Percentiles rank a stretch among this genome's conserved stretches.
Evolutionary conservation across 2,329 filamentous ascomycete genomes (phyloP).

Genomic region (Penicillium sp.): DNA sequence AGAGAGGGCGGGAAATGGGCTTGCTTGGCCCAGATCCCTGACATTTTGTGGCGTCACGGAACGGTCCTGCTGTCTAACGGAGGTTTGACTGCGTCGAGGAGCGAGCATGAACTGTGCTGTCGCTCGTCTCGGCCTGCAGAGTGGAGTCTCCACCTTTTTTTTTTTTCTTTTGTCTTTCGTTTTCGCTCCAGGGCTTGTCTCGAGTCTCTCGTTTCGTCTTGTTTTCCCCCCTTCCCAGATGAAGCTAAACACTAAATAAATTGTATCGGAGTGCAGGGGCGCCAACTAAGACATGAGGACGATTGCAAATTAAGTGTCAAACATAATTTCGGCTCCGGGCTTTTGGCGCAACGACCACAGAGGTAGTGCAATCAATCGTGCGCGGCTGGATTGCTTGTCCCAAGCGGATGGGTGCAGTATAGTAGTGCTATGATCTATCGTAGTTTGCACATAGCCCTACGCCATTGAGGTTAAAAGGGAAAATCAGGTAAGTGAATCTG

Average conservation of each 20-base stretch:
- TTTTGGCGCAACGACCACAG: not conserved
- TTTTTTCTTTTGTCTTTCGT: not conserved
- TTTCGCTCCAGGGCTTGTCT: not conserved
- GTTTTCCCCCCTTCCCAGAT: not conserved
- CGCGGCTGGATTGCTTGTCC: not conserved
- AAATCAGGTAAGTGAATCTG: not conserved
- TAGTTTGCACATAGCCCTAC: not conserved
- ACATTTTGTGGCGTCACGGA: conserved; percentile 18
- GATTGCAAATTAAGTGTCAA: not conserved
- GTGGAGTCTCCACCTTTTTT: not conserved
- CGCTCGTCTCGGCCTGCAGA: not conserved
- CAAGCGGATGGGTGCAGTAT: not conserved
- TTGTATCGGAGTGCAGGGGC: not conserved
- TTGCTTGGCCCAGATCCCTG: conserved; percentile 10
- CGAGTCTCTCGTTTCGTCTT: not conserved
- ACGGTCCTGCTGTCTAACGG: conserved; percentile 16
- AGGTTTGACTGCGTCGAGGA: conserved; percentile 22
- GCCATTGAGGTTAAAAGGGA: not conserved
- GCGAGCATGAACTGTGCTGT: conserved; percentile 21
- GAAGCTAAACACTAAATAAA: not conserved
- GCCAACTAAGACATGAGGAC: not conserved
- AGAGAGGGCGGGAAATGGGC: not conserved
- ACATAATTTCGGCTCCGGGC: not conserved
- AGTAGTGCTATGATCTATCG: not conserved
- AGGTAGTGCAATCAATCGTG: not conserved